Evolutionary conservation across 2,329 filamentous ascomycete genomes (phyloP), one percentile per base, ranked within the genome.

Genomic region (Calonectria honghensis): DNA sequence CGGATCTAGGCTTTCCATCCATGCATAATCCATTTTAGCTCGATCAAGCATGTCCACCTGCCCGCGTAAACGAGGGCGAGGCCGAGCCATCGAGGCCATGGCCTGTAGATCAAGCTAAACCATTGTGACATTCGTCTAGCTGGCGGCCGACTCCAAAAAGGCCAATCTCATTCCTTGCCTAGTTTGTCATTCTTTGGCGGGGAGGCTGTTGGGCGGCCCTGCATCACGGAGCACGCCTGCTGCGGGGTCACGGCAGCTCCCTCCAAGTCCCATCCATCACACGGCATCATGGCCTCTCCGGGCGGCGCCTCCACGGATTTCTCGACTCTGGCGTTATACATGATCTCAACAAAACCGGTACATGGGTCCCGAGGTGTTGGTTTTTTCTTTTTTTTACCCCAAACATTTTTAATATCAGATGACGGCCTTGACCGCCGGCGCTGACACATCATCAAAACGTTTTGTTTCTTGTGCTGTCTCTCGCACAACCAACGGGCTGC

Each of bases 161-260:
- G 18, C 57, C 57, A 61, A 61, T 41, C 57, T 61, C 51, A 54
- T 29, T 20, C 14, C 35, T 61, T 61, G 54, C 31, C 52, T 37
- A 31, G 51, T 54, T 31, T 24, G 31, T 59, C 52, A 59, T 16
- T 59, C 35, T 59, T 29, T 39, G 57, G 35, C 35, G 32, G 35
- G 52, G 52, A 32, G 57, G n/a, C 4, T 10, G 41, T 29, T 24
- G 27, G 13, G 57, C 37, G 11, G 54, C 35, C 31, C n/a, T 24
- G 57, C 11, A 41, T 0, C 57, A 39, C 52, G 13, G 18, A 9
- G 24, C 41, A 20, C 18, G 10, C 41, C 16, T 18, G 32, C 35
- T 63, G 57, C 57, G 57, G 57, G 57, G 57, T 63, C 57, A 63
- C 57, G n/a, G 57, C 57, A 27, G 57, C 57, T 63, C 37, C 57